Evolutionary conservation across 805 yeast species (phyloP).

Genomic region (Sungouiozyma ichnusensis): DNA sequence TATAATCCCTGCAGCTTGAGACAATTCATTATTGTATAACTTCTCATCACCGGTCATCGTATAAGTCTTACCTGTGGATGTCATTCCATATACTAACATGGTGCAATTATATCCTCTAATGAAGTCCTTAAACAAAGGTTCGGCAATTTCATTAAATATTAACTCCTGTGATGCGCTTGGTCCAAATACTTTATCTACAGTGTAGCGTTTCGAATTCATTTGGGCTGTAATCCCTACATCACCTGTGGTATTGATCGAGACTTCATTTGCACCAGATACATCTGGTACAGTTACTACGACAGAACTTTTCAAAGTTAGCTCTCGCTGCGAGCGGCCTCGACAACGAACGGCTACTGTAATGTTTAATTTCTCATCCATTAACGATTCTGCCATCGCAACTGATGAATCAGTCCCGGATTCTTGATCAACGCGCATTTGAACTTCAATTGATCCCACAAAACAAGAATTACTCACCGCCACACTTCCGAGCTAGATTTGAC

Average conservation of each 20-base stretch:
- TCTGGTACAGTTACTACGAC: slow-evolving; percentile 48
- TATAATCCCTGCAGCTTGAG: slow-evolving; percentile 51
- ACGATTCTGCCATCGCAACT: not conserved
- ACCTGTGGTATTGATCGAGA: slow-evolving; percentile 35
- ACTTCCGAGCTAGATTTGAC: no score
- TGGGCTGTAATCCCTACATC: slow-evolving; percentile 33
- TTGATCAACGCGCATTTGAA: not conserved
- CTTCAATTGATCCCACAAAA: no score
- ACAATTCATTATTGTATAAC: slow-evolving; percentile 24
- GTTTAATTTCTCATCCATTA: slow-evolving; percentile 31
- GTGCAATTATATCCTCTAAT: slow-evolving; percentile 73
- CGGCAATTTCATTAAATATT: slow-evolving; percentile 58
- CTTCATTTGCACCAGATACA: slow-evolving; percentile 36
- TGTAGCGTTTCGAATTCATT: slow-evolving; percentile 45
- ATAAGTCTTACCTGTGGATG: slow-evolving; percentile 83
- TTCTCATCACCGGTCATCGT: slow-evolving; percentile 64
- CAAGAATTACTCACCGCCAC: no score
- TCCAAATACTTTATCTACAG: slow-evolving; percentile 75
- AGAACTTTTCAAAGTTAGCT: slow-evolving; percentile 45
- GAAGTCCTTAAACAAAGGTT: slow-evolving; percentile 54
- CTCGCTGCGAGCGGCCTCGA: slow-evolving; percentile 50
- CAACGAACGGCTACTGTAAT: slow-evolving; percentile 57
- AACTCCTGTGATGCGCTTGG: slow-evolving; percentile 65
- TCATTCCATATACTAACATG: slow-evolving; percentile 81
- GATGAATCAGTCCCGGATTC: not conserved